Conservation (phyloP, 2,329 filamentous ascomycete genomes). For the Claviceps arundinis region DNA sequence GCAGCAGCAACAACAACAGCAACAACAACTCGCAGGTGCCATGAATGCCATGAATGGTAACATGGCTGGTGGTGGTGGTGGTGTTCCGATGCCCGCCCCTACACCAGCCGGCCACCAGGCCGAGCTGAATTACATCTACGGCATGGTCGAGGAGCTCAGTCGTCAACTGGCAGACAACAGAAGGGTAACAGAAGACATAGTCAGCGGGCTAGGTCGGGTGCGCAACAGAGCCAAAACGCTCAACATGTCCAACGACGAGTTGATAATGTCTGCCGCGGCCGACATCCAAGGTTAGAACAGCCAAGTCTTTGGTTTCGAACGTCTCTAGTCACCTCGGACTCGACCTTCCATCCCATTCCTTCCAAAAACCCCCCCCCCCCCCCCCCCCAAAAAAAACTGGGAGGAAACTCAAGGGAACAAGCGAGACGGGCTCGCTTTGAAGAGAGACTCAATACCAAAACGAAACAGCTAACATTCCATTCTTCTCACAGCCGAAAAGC, state of each 20-base stretch:
- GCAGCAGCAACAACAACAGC: slow-evolving; percentile 8
- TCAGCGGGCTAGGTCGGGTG: slow-evolving; percentile 48
- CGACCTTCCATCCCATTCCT: too few species aligned
- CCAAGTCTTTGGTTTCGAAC: too few species aligned
- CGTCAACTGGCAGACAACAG: slow-evolving; percentile 49
- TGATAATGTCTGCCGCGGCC: slow-evolving; percentile 41
- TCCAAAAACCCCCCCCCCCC: too few species aligned
- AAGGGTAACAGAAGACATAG: slow-evolving; percentile 48
- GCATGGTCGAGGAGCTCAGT: slow-evolving; percentile 54
- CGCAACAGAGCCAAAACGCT: slow-evolving; percentile 41
- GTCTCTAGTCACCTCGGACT: too few species aligned
- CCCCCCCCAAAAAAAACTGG: not conserved
- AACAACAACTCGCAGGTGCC: slow-evolving; percentile 3
- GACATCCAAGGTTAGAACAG: slow-evolving; percentile 39
- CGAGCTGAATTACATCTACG: slow-evolving; percentile 55
- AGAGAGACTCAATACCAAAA: not conserved
- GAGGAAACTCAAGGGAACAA: not conserved
- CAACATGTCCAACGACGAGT: slow-evolving; percentile 42
- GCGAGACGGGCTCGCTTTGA: not conserved
- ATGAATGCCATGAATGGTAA: slow-evolving; percentile 32
- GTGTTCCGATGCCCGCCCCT: slow-evolving; percentile 27
- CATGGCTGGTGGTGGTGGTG: slow-evolving; percentile 22
- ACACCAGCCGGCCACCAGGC: slow-evolving; percentile 56
- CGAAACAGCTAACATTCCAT: not conserved
- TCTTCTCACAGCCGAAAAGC: slow-evolving; percentile 35